phyloP scores from a whole-genome alignment of 768 basidiomycete genomes.

The Fomitopsis pulvina region DNA sequence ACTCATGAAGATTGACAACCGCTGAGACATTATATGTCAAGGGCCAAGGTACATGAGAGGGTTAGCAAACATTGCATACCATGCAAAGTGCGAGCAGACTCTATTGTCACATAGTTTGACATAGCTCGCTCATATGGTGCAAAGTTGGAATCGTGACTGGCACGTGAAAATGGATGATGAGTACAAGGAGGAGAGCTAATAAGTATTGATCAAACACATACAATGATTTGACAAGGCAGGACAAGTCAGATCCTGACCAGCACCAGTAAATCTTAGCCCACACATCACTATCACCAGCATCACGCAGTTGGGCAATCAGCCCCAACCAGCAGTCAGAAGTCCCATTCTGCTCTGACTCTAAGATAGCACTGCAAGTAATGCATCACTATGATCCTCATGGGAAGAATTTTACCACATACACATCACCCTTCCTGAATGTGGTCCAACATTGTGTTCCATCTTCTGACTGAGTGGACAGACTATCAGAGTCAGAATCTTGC shows the following conservation, averaged over 20 bases:
- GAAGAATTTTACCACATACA: background rate
- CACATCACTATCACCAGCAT: background rate
- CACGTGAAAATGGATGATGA: background rate
- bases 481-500: background rate
- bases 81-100: background rate
- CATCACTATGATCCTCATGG: background rate
- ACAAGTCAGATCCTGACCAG: conserved; percentile 11
- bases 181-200: background rate
- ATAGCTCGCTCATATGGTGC: conserved; percentile 10
- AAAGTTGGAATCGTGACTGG: conserved; percentile 3
- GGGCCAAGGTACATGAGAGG: background rate
- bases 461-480: background rate
- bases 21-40: conserved; percentile 1
- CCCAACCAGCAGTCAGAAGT: conserved; percentile 12
- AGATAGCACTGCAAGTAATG: conserved; percentile 1
- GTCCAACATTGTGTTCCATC: background rate
- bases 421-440: conserved; percentile 9
- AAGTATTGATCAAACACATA: background rate
- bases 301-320: conserved; percentile 5
- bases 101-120: conserved; percentile 7
- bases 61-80: background rate
- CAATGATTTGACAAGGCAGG: conserved; percentile 7
- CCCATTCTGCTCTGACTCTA: conserved; percentile 5
- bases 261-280: conserved; percentile 13
- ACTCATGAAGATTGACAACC: conserved; percentile 10